Base-by-base conservation (phyloP, 164 flowering plant species). In the Magnolia officinalis region DNA sequence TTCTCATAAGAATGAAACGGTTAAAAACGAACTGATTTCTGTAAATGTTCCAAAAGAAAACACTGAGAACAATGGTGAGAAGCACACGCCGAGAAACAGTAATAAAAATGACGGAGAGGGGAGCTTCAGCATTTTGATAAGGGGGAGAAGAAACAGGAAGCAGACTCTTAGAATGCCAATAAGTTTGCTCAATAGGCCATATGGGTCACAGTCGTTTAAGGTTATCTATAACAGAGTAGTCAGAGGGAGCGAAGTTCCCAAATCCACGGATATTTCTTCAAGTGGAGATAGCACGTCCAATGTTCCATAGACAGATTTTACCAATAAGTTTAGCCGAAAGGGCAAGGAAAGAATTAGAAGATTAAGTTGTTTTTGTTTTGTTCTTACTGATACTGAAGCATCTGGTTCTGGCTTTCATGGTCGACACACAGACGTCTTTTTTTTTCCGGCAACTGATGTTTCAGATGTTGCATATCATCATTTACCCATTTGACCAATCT, bases 91-190 rank as follows among this genome's bases (percentile, higher is more conserved):
- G 3, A 78, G 78, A 75, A 75, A 77, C 75, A 85, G 75, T 68
- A 63, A 68, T 79, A 86, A 84, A 50, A 72, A 65, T 70, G 95
- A 91, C 21, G 84, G 86, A 71, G 98, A 92, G 77, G 90, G 88
- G 77, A 92, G 93, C 73, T 87, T 92, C 87, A 96, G 84, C 82
- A 88, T 96, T 80, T 83, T 92, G 81, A 78, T 94, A 61, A 87
- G 91, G 81, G 97, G 99, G 58, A 92, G 87, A 86, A 86, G 96
- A 86, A 94, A 90, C 86, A 81, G 95, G 68, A 94, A 88, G 84
- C 99, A 92, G 84, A 94, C 93, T 73, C 82, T 96, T 78, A 87
- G 98, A 82, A 86, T 96, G 95, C 99, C 99, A 23, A 85, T 92
- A 45, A 92, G 97, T 86, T 87, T 96, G 82, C 95, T 96, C 26